phyloP scores from a whole-genome alignment of 306 rosid genomes.

The Oxytropis ochrocephala region DNA sequence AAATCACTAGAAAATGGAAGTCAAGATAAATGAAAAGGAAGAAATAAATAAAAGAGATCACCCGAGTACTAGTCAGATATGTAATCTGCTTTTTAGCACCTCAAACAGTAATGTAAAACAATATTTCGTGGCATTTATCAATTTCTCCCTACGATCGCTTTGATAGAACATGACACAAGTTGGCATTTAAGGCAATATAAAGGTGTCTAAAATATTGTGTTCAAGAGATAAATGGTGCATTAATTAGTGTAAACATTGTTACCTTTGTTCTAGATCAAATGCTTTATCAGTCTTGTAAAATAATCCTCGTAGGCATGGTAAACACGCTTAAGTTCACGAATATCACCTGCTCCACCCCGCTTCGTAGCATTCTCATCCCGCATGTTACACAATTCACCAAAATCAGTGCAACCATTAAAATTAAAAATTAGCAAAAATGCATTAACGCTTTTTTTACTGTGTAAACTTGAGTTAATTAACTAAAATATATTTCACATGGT shows the following conservation, averaged over 20 bases:
- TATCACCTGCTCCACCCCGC: constrained; percentile 55
- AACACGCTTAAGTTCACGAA: constrained; percentile 77
- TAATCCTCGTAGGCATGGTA: constrained; percentile 56
- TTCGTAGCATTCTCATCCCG: constrained; percentile 42
- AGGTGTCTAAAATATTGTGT: too few relatives aligned
- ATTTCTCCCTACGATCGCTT: constrained; percentile 51
- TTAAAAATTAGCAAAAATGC: too few relatives aligned
- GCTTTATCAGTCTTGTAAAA: constrained; percentile 41
- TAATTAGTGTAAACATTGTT: background rate
- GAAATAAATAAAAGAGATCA: constrained; percentile 25
- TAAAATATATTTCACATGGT: too few relatives aligned
- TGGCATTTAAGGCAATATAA: too few relatives aligned
- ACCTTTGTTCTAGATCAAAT: constrained; percentile 60
- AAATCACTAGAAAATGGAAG: too few relatives aligned
- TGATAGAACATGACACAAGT: too few relatives aligned
- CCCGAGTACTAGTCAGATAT: constrained; percentile 63
- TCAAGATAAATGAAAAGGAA: too few relatives aligned
- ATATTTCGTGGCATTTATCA: constrained; percentile 59
- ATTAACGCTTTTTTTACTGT: too few relatives aligned
- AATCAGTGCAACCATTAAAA: too few relatives aligned
- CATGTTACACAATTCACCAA: too few relatives aligned
- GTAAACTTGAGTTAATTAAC: too few relatives aligned
- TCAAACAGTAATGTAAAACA: constrained; percentile 76
- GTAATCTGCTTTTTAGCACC: constrained; percentile 62
- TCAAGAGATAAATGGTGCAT: constrained; percentile 1